Conservation (phyloP, 345 rosid genomes). For the Aquilaria yunnanensis region DNA sequence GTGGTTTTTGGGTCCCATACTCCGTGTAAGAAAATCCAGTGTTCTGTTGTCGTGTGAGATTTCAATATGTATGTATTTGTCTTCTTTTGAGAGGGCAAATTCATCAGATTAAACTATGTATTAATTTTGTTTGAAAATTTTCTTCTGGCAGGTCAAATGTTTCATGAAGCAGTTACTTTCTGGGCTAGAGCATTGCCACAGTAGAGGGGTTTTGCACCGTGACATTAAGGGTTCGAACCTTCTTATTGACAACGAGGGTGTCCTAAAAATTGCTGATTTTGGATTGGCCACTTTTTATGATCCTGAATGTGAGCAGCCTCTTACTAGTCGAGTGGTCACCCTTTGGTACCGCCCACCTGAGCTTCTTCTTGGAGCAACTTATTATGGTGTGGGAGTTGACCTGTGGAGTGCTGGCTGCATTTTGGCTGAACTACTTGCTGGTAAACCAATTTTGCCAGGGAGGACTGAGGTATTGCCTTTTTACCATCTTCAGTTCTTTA, state of each 20-base stretch:
- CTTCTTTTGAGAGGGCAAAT: constrained; percentile 18
- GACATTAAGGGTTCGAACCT: constrained; percentile 90
- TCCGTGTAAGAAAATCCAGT: constrained; percentile 13
- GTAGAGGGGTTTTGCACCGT: constrained; percentile 71
- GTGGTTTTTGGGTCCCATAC: constrained; percentile 27
- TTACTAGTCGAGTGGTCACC: constrained; percentile 92
- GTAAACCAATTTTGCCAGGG: constrained; percentile 90
- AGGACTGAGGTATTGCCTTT: constrained; percentile 62
- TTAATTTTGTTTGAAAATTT: constrained; percentile 3
- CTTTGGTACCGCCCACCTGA: constrained; percentile 98
- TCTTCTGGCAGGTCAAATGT: constrained; percentile 59
- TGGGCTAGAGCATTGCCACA: constrained; percentile 91
- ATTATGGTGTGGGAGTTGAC: constrained; percentile 69
- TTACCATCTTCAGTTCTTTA: neutral
- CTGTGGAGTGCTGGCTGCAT: constrained; percentile 99
- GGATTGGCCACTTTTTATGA: constrained; percentile 82
- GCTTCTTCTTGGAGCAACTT: constrained; percentile 86
- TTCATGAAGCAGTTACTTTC: constrained; percentile 77
- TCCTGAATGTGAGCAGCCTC: constrained; percentile 47
- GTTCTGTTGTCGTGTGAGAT: constrained; percentile 13
- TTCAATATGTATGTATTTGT: constrained; percentile 15
- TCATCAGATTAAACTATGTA: constrained; percentile 9
- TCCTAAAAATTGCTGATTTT: constrained; percentile 83
- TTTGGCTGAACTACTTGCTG: constrained; percentile 80
- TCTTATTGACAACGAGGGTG: constrained; percentile 71